These are phyloP conservation scores for Hemileccinum rubropunctum DNA, from an alignment of 768 basidiomycete genomes.

Conservation along the genomic window DNA sequence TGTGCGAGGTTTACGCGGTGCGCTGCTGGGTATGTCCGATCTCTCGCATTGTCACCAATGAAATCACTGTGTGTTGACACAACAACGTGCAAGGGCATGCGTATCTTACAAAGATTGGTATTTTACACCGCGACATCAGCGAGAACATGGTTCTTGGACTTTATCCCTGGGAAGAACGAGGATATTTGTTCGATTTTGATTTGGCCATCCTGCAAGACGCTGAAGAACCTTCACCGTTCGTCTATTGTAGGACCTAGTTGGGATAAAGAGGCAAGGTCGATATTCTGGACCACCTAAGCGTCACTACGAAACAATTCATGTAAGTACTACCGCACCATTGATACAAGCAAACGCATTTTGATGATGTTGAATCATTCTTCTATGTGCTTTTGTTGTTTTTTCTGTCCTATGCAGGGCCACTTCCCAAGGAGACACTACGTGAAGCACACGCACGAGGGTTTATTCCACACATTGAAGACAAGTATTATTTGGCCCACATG, in stretches of 20 bases:
- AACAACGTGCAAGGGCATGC: conserved; percentile 4
- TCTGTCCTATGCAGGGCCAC: background rate
- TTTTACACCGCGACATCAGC: conserved; percentile 31
- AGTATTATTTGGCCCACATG: background rate
- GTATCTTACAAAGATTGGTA: conserved; percentile 14
- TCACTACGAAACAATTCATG: no score
- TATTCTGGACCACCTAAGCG: no score
- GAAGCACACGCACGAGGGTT: background rate
- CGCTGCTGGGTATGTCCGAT: background rate
- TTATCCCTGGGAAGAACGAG: conserved; percentile 12
- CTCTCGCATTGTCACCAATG: background rate
- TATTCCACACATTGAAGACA: background rate
- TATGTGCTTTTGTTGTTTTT: background rate
- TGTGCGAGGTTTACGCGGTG: background rate
- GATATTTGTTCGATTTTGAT: conserved; percentile 34
- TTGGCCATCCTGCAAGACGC: conserved; percentile 5
- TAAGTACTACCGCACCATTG: no score
- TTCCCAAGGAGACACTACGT: background rate
- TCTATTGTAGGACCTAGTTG: no score
- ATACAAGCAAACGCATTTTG: background rate
- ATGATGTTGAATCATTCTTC: background rate
- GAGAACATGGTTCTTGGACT: conserved; percentile 25
- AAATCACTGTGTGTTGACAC: background rate
- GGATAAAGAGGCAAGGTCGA: no score
- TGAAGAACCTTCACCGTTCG: background rate